These are phyloP conservation scores for Cylindrodendrum hubeiense DNA, from an alignment of 2,329 filamentous ascomycete species.

Conservation along the genomic window DNA sequence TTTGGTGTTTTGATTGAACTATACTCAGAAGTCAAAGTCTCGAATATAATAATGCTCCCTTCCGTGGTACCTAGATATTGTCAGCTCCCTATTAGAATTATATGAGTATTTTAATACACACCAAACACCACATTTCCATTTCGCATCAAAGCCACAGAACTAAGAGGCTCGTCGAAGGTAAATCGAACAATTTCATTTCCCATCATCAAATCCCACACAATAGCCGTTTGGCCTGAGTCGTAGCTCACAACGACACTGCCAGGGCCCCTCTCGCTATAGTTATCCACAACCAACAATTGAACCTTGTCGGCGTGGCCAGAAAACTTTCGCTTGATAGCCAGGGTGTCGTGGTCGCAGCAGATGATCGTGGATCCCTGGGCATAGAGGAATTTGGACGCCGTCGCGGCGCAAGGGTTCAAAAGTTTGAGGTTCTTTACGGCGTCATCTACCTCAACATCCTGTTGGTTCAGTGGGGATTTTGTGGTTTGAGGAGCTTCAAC, in stretches of 20 bases:
- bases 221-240: constrained; percentile 89
- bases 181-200: constrained; percentile 94
- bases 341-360: constrained; percentile 90
- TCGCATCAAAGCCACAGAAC: constrained; percentile 91
- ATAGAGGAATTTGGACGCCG: constrained; percentile 90
- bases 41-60: constrained; percentile 94
- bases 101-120: constrained; percentile 58
- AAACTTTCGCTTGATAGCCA: constrained; percentile 92
- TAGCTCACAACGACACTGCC: constrained; percentile 93
- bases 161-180: constrained; percentile 88
- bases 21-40: constrained; percentile 92
- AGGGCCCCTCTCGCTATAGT: constrained; percentile 86
- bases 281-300: constrained; percentile 88
- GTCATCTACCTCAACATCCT: no score
- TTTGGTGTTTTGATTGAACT: constrained; percentile 89
- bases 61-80: constrained; percentile 80
- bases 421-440: constrained; percentile 63
- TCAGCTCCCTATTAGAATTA: constrained; percentile 29
- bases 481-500: no score
- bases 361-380: constrained; percentile 85
- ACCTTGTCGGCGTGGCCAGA: constrained; percentile 87
- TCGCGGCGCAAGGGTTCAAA: constrained; percentile 91
- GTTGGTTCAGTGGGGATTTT: no score
- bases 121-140: constrained; percentile 98
- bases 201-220: constrained; percentile 96